Conservation (phyloP, 805 yeast genomes). For the Monosporozyma aerobia region DNA sequence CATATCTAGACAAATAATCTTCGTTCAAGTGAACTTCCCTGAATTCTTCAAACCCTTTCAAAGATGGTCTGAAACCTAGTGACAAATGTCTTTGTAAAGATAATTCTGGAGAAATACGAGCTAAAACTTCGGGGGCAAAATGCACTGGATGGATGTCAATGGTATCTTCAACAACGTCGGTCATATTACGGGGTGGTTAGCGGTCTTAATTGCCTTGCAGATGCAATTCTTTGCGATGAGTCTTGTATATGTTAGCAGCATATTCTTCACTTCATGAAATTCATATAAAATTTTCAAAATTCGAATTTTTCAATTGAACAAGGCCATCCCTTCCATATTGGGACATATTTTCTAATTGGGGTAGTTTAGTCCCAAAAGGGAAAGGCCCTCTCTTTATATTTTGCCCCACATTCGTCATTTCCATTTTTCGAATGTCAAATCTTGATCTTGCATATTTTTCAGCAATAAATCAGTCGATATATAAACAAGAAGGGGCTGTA, state of each 20-base stretch:
- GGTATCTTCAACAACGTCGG: conserved; percentile 8
- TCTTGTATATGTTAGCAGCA: background rate
- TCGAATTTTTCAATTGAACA: background rate
- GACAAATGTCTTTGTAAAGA: conserved; percentile 72
- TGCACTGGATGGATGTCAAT: conserved; percentile 37
- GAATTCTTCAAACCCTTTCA: conserved; percentile 65
- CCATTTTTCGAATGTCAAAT: no score
- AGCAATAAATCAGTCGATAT: background rate
- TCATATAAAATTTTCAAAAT: background rate
- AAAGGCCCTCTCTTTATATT: no score
- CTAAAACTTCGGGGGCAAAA: conserved; percentile 75
- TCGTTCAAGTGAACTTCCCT: conserved; percentile 41
- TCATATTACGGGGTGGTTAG: background rate
- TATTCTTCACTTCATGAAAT: background rate
- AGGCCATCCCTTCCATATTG: background rate
- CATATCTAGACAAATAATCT: conserved; percentile 33
- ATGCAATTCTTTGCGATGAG: background rate
- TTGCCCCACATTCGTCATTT: background rate
- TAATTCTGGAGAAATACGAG: conserved; percentile 76
- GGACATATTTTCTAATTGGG: background rate
- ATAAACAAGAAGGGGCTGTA: background rate
- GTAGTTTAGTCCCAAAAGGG: background rate
- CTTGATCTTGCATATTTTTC: background rate
- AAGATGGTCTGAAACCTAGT: conserved; percentile 66
- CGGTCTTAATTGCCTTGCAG: background rate